Evolutionary conservation across 2,329 filamentous ascomycete species (phyloP), one percentile per base, ranked within the genome.

Genomic region (Fusarium foetens): DNA sequence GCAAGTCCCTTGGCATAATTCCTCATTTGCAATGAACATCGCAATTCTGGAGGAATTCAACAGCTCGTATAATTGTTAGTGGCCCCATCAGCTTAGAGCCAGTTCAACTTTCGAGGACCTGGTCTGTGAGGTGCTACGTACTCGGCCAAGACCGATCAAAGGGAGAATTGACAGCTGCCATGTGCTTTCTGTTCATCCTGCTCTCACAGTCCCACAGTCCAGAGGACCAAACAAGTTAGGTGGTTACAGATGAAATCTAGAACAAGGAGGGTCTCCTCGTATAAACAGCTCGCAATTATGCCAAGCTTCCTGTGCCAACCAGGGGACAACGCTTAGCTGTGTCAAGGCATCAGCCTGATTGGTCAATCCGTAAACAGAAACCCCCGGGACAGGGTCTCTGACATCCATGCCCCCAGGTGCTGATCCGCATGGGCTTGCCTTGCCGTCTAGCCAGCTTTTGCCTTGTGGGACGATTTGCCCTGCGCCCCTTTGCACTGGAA

Each of bases 311-410:
- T 41, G 27, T 35, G 23, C 36, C 29, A 35, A 36, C 33, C 43
- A 60, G 42, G 19, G 36, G 41, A 38, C 31, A 27, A 54, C 38
- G 58, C 36, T 59, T 66, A 46, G 61, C 43, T 51, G 39, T 23
- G 51, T 52, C 31, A 51, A 39, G 16, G 29, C 9, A 36, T 27
- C n/a, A 31, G 11, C 1, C 27, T 64, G 41, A 69, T 68, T 68
- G 66, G 66, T 29, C 51, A 53, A 38, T n/a, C 51, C 65, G 66
- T 68, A 68, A 58, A 31, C 29, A 64, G 65, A 68, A 68, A 69
- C 65, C 16, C 35, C 65, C 51, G 66, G 51, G 16, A 35, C 51
- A 64, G 45, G 66, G 66, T 64, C 51, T 29, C 25, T 52, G 38
- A 38, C 43, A 68, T 63, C 58, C 66, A 43, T 36, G 49, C 10